A percentile compares a stretch with the other conserved stretches of the same genome.
These are phyloP conservation scores for Rhododendron molle DNA, from an alignment of 148 eudicot species.

Conservation along the genomic window DNA sequence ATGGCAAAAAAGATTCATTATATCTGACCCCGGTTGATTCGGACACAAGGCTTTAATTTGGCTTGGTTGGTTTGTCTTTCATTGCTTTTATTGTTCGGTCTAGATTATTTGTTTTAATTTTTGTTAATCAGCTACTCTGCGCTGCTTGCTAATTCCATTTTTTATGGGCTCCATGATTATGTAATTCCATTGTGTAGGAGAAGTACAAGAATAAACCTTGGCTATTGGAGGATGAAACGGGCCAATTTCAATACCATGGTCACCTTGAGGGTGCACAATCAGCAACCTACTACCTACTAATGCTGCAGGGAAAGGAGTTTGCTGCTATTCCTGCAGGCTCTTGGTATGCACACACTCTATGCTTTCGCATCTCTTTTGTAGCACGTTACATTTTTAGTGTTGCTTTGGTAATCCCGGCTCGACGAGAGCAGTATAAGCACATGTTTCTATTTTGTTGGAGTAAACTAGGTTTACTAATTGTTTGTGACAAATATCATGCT, in stretches of 20 bases:
- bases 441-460: not conserved
- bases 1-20: not conserved
- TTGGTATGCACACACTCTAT: conserved; percentile 47
- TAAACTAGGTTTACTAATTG: not conserved
- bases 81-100: not conserved
- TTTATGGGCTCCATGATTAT: conserved; percentile 2
- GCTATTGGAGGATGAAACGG: conserved; percentile 95
- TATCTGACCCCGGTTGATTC: not conserved
- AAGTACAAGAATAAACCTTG: conserved; percentile 95
- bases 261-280: conserved; percentile 78
- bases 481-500: not conserved
- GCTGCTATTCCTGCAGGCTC: conserved; percentile 95
- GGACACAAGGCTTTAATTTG: not conserved
- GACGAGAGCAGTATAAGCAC: not conserved
- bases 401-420: not conserved
- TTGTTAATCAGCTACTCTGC: not conserved
- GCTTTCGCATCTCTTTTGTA: not conserved
- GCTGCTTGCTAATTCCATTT: not conserved
- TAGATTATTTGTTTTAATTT: not conserved
- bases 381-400: not conserved
- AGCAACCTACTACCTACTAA: conserved; percentile 82
- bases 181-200: conserved; percentile 44
- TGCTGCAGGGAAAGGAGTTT: conserved; percentile 91
- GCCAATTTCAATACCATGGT: conserved; percentile 84
- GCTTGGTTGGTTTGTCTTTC: not conserved